Conservation (phyloP, 2,329 filamentous ascomycete genomes). For the Mariannaea sp. region DNA sequence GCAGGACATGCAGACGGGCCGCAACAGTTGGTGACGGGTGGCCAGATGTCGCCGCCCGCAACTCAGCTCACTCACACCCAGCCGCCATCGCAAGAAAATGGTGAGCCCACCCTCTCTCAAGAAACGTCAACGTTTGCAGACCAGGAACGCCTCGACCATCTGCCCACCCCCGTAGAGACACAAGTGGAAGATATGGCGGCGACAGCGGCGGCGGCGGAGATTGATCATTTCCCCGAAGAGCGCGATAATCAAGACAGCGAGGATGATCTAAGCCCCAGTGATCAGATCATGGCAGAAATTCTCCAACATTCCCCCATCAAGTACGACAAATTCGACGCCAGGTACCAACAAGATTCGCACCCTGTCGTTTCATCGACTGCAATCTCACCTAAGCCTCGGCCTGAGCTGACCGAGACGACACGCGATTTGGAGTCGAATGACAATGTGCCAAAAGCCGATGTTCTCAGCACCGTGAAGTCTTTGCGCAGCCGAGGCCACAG, state of each 20-base stretch:
- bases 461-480: slow-evolving; percentile 38
- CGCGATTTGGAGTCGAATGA: slow-evolving; percentile 19
- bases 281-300: slow-evolving; percentile 40
- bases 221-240: slow-evolving; percentile 12
- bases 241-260: slow-evolving; percentile 22
- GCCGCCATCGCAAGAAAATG: slow-evolving; percentile 16
- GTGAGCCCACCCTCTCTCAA: slow-evolving; percentile 16
- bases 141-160: slow-evolving; percentile 20
- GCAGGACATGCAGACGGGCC: slow-evolving; percentile 9
- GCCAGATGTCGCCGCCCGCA: slow-evolving; percentile 32
- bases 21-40: slow-evolving; percentile 19
- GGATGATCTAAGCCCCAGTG: slow-evolving; percentile 33
- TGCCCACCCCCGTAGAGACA: slow-evolving; percentile 33
- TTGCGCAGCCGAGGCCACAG: slow-evolving; percentile 39
- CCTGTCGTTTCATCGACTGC: slow-evolving; percentile 19
- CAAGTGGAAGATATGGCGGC: slow-evolving; percentile 28
- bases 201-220: slow-evolving; percentile 26
- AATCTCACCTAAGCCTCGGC: slow-evolving; percentile 18
- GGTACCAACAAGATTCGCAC: slow-evolving; percentile 11
- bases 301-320: slow-evolving; percentile 35
- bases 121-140: slow-evolving; percentile 14
- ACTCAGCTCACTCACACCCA: slow-evolving; percentile 27
- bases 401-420: slow-evolving; percentile 16
- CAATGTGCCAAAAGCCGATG: slow-evolving; percentile 29
- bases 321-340: slow-evolving; percentile 12